Conservation (phyloP, 139 green algal species). For the Dunaliella primolecta region DNA sequence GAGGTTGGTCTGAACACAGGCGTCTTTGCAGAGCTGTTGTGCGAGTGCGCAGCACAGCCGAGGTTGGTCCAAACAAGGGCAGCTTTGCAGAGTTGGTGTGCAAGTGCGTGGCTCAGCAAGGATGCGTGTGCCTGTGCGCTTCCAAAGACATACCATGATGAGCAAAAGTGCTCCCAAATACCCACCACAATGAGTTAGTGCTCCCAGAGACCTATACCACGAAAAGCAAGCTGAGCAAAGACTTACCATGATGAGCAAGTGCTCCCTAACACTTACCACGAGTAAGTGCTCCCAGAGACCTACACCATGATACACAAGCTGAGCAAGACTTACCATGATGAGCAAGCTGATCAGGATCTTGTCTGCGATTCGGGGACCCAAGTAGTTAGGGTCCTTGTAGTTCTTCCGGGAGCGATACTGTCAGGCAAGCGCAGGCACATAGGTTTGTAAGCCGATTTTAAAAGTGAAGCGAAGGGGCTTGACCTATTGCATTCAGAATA, state of each 20-base stretch:
- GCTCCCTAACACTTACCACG: no score
- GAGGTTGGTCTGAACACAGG: neutral
- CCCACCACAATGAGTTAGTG: no score
- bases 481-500: neutral
- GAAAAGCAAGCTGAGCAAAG: neutral
- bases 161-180: no score
- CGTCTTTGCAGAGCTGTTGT: neutral
- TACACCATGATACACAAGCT: no score
- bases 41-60: neutral
- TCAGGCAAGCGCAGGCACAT: neutral
- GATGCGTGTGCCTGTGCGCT: no score
- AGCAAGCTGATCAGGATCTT: conserved; percentile 57
- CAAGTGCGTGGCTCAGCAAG: neutral
- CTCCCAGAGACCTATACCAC: no score
- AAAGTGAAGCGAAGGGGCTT: neutral
- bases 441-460: neutral
- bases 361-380: conserved; percentile 71
- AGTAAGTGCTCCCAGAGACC: no score
- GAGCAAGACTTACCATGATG: conserved; percentile 20
- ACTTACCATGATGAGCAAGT: conserved; percentile 20
- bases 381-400: conserved; percentile 43
- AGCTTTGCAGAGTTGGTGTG: neutral
- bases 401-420: conserved; percentile 38
- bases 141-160: no score
- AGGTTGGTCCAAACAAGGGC: neutral